Evolutionary conservation across 768 basidiomycete genomes (phyloP), one percentile per base, ranked within the genome.

Genomic region (Boletus reticulatus): DNA sequence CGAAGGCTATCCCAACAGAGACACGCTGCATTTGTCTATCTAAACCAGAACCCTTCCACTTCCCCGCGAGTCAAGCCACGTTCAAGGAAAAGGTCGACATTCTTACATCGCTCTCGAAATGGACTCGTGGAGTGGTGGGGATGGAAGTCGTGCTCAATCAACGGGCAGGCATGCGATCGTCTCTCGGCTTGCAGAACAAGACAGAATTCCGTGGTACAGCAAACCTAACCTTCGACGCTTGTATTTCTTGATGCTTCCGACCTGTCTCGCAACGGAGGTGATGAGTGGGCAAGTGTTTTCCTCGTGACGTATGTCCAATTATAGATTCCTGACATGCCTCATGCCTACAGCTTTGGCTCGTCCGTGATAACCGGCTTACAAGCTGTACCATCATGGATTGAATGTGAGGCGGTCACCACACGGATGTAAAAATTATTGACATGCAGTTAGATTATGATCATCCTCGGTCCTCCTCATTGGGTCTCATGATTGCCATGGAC

Each of bases 331-430:
- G 31, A 56, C n/a, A n/a, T n/a, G n/a, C n/a, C n/a, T n/a, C 8
- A 5, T 3, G n/a, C 11, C 14, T 12, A 34, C 38, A 60, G 60
- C 2, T 60, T 60, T 14, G 43, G 56, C 6, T 79, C 81, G 0
- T 81, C 82, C 4, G 84, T 84, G 83, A 75, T 84, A 65, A 85
- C 84, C 60, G 82, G 82, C 41, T 64, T 85, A 32, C 84, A 85
- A 63, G 80, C 82, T 0, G 83, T 85, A 14, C 68, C 76, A 20
- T 78, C 81, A 0, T 85, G 82, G 81, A 75, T 80, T 57, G 70
- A 67, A 6, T 84, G 84, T 84, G 50, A 57, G 77, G 57, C 6
- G 1, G 7, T 39, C 38, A n/a, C n/a, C 1, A n/a, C 38, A 16
- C 6, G 9, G 38, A 9, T 11, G 6, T 9, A 14, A 39, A 14